Evolutionary conservation across 345 rosid genomes (phyloP).

Genomic region (Anastatica hierochuntica): DNA sequence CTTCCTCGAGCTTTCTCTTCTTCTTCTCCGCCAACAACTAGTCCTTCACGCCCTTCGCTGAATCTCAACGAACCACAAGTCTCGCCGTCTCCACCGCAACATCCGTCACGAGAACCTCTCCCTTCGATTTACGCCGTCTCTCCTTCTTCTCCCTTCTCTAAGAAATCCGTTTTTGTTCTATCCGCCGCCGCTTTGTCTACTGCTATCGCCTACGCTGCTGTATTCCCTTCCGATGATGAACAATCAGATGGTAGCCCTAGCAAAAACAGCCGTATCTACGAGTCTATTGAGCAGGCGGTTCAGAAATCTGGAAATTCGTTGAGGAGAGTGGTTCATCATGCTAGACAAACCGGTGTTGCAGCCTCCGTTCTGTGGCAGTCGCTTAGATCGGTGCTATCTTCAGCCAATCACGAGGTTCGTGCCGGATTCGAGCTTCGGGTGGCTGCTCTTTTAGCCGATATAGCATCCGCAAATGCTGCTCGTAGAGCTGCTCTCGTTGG

Average conservation of each 20-base stretch:
- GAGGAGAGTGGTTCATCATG: constrained; percentile 45
- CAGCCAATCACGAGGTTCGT: constrained; percentile 90
- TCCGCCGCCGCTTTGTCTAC: constrained; percentile 58
- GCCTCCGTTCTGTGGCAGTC: constrained; percentile 91
- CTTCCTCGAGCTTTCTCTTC: constrained; percentile 33
- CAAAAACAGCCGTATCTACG: constrained; percentile 28
- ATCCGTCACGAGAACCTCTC: constrained; percentile 20
- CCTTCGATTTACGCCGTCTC: constrained; percentile 21
- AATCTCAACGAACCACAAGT: constrained; percentile 22
- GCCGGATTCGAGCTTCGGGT: constrained; percentile 86
- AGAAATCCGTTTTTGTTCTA: constrained; percentile 36
- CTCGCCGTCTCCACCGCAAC: constrained; percentile 23
- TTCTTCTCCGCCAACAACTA: constrained; percentile 29
- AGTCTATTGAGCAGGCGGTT: constrained; percentile 36
- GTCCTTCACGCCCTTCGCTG: constrained; percentile 18
- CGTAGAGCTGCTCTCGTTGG: constrained; percentile 79
- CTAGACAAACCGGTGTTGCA: constrained; percentile 66
- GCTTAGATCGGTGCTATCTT: constrained; percentile 72
- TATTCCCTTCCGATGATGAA: constrained; percentile 22
- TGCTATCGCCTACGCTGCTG: constrained; percentile 35
- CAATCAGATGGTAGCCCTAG: constrained; percentile 10
- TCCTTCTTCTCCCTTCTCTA: constrained; percentile 23
- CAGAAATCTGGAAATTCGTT: constrained; percentile 51
- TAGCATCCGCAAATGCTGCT: constrained; percentile 64
- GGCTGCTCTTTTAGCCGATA: constrained; percentile 82